These are phyloP conservation scores for Sicyos edulis DNA, from an alignment of 306 rosid genomes.

Conservation along the genomic window DNA sequence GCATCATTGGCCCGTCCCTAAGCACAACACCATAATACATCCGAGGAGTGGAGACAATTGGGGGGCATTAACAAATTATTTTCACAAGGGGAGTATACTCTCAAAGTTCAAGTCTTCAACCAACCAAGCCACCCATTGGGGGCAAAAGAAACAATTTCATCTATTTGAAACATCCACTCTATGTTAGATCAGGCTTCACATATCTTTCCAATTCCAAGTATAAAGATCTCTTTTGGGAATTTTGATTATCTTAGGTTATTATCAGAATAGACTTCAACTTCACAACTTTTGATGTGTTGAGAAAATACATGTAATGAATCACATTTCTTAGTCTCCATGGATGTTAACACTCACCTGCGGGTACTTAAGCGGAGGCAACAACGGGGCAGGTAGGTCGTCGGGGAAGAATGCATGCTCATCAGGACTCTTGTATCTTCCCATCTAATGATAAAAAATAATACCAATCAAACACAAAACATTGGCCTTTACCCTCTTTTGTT, in stretches of 20 bases:
- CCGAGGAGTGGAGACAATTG: too few species aligned
- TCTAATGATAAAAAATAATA: slow-evolving; percentile 34
- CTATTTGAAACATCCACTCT: not conserved
- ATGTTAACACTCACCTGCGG: slow-evolving; percentile 41
- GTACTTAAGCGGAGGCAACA: slow-evolving; percentile 57
- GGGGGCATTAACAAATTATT: too few species aligned
- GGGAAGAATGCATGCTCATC: slow-evolving; percentile 66
- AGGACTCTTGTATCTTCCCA: slow-evolving; percentile 61
- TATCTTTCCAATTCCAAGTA: not conserved
- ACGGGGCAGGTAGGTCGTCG: slow-evolving; percentile 33
- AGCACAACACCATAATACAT: too few species aligned
- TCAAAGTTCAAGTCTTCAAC: too few species aligned
- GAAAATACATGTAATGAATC: not conserved
- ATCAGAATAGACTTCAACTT: not conserved
- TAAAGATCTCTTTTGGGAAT: not conserved
- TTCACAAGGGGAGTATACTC: too few species aligned
- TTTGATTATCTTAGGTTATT: not conserved
- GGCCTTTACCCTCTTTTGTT: not conserved
- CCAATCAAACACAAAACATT: slow-evolving; percentile 17
- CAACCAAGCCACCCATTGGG: too few species aligned
- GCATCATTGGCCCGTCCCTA: too few species aligned
- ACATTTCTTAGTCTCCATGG: not conserved
- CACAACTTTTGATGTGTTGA: not conserved
- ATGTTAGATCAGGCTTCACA: not conserved
- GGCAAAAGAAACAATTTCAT: too few species aligned